A percentile compares a stretch with the other conserved stretches of the same genome.
These are phyloP conservation scores for Kodamaea leandrae DNA, from an alignment of 805 yeast genomes.

Conservation along the genomic window DNA sequence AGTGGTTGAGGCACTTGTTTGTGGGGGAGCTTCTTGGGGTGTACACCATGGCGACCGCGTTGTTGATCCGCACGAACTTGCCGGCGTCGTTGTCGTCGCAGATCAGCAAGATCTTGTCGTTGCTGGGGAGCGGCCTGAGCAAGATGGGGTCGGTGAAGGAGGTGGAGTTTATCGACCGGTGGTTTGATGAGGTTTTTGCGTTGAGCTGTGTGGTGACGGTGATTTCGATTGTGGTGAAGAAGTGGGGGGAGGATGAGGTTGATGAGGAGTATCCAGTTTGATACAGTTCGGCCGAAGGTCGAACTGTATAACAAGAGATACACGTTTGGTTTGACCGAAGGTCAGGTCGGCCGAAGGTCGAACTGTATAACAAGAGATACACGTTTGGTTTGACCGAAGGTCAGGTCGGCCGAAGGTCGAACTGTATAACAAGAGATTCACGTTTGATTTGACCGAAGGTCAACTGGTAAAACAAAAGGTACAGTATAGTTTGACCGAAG, in stretches of 20 bases:
- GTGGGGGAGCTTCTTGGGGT: constrained; percentile 49
- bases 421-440: too few species aligned
- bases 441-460: too few species aligned
- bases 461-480: too few species aligned
- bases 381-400: too few species aligned
- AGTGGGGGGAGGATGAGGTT: constrained; percentile 17
- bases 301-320: too few species aligned
- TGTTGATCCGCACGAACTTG: constrained; percentile 47
- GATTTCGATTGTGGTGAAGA: constrained; percentile 22
- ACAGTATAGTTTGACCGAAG: too few species aligned
- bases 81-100: constrained; percentile 44
- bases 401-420: too few species aligned
- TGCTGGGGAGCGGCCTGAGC: constrained; percentile 29
- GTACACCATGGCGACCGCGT: constrained; percentile 51
- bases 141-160: constrained; percentile 28
- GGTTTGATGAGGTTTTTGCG: constrained; percentile 54
- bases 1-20: constrained; percentile 37
- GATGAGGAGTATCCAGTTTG: constrained; percentile 6
- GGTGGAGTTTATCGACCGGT: constrained; percentile 46
- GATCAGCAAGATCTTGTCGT: constrained; percentile 37
- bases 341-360: too few species aligned
- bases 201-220: constrained; percentile 38
- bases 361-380: too few species aligned
- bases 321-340: too few species aligned
- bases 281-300: background rate